Evolutionary conservation across 2,329 filamentous ascomycete species (phyloP), one percentile per base, ranked within the genome.

Genomic region (Curvularia eragrostidis): DNA sequence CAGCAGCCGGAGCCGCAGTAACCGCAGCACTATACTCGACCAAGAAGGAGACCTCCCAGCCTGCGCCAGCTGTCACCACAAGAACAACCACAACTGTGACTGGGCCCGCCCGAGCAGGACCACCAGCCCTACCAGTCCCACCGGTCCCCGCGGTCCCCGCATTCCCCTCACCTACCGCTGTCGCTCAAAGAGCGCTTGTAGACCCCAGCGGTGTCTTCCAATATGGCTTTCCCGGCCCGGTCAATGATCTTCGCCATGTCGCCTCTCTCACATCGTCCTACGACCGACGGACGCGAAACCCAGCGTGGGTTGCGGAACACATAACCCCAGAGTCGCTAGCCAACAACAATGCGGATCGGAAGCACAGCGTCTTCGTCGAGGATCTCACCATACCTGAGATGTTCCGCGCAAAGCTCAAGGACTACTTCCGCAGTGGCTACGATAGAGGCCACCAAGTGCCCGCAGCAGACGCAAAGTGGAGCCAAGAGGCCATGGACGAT

Each of bases 391-490:
- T 99, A 53, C 95, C 95, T 0, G 84, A 89, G 51, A 89, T 90
- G 79, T 99, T 97, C 83, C 90, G 93, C 63, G 95, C 91, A 57
- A 90, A 89, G 77, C 84, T 99, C 56, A 90, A 91, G 77, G 95
- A 99, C 82, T 99, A 99, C 82, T 93, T 89, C 82, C 91, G 94
- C 66, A 93, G 89, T 38, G 95, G 95, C 70, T 99, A 96, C 77
- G 95, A 99, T 78, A 87, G 95, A 36, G 95, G 95, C 60, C 95
- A 99, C 80, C 95, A 99, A 80, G 94, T 98, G 9, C 95, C 95
- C 9, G 95, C 95, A 5, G 95, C 95, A 39, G 95, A 99, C 79
- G 91, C 91, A 55, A 96, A 96, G 81, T 99, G 95, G 93, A 91
- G 88, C 62, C 95, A 99, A 79, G 78, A 85, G 34, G 93, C 95